Evolutionary conservation across 2,329 filamentous ascomycete species (phyloP), one percentile per base, ranked within the genome.

Genomic region (Aspergillus sp.): DNA sequence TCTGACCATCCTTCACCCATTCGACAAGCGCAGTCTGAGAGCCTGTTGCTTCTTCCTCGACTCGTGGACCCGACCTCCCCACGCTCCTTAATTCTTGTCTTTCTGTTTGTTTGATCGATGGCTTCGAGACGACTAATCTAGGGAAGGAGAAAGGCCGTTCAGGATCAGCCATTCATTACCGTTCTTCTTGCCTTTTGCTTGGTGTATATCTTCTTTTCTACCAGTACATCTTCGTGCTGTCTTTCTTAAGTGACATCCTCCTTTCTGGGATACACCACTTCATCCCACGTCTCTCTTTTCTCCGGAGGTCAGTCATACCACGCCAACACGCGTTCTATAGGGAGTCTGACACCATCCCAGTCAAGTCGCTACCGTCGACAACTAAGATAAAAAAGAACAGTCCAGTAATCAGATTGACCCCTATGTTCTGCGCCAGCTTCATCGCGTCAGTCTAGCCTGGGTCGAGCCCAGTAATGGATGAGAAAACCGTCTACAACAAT

Each of bases 401-500:
- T 9, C 40, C 11, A 32, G 2, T 10, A 20, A 20, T 10, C 14
- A 20, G 3, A 11, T 13, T 3, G 19, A 23, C 23, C 49, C 54
- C 45, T 34, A 58, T 58, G 57, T 44, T 32, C 41, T 19, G 5
- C 16, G 6, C 16, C 21, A 20, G 20, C 21, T 9, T 9, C 14
- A 43, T 10, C 14, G 40, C 9, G 9, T 32, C 40, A n/a, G 43
- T 32, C 19, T 49, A 38, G 45, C 5, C 45, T 48, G 54, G 34
- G 45, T 19, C 16, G 44, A 59, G 63, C 57, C 49, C 68, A 61
- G 54, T 47, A 43, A 66, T 65, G 63, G 64, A 66, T 34, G 50
- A 58, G 41, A 52, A 46, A 36, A 21, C 20, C 19, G 31, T 50
- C 47, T 49, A 19, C 13, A 53, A 50, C 49, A 48, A 57, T 20